Percentiles rank a stretch among this genome's conserved stretches.
These are phyloP conservation scores for Wallacemonas rigidus DNA, from an alignment of 208 protist species.

Conservation along the genomic window DNA sequence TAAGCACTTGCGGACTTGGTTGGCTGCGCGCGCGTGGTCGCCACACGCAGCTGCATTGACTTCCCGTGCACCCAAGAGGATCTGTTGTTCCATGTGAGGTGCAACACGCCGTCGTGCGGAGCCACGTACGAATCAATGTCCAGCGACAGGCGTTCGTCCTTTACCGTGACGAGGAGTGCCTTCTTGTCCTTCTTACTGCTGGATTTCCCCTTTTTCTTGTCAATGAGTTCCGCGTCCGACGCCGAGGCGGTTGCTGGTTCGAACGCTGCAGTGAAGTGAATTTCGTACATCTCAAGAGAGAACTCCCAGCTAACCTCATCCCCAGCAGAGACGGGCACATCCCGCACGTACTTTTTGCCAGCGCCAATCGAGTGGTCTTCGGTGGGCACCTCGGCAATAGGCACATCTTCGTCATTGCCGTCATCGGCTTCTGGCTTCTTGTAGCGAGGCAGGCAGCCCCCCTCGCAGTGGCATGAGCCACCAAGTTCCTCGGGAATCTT, in stretches of 20 bases:
- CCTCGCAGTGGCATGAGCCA: conserved; percentile 50
- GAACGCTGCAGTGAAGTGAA: conserved; percentile 41
- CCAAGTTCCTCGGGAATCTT: conserved; percentile 65
- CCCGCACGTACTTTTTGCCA: conserved; percentile 43
- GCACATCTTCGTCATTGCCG: conserved; percentile 3
- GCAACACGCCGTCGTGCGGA: conserved; percentile 24
- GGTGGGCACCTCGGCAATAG: conserved; percentile 26
- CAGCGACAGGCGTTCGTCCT: conserved; percentile 28
- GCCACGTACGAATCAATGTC: conserved; percentile 38
- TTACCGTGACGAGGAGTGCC: conserved; percentile 3
- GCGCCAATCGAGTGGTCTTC: conserved; percentile 40
- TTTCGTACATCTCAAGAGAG: conserved; percentile 24
- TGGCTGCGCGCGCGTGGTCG: neutral
- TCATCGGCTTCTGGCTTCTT: conserved; percentile 3
- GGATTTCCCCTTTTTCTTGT: conserved; percentile 11
- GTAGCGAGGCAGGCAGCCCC: conserved; percentile 58
- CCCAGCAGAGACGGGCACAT: conserved; percentile 18
- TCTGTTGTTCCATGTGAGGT: conserved; percentile 51
- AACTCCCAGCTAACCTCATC: conserved; percentile 48
- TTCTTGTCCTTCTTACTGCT: conserved; percentile 4
- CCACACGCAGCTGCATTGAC: conserved; percentile 30
- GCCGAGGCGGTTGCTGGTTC: neutral
- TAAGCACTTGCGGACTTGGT: neutral
- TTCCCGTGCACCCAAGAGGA: conserved; percentile 49
- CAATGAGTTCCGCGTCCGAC: conserved; percentile 1